Evolutionary conservation across 495 filamentous ascomycete genomes (phyloP).

Genomic region (Copromyces sp.): DNA sequence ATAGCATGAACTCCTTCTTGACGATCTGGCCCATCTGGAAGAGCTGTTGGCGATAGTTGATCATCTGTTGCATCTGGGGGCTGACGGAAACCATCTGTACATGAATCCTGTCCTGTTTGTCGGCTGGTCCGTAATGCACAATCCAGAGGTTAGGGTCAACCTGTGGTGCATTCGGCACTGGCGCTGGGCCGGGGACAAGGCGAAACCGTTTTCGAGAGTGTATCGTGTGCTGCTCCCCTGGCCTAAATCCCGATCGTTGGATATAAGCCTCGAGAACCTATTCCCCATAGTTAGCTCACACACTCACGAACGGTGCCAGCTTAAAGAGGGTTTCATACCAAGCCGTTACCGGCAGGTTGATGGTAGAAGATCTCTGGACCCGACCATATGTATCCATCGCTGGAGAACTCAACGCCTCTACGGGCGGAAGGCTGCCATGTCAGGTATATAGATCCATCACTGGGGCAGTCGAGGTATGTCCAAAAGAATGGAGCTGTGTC

Average conservation of each 20-base stretch:
- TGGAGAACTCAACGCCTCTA: constrained; percentile 61
- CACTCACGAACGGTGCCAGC: neutral
- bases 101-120: constrained; percentile 60
- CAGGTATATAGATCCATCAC: constrained; percentile 69
- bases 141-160: constrained; percentile 83
- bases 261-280: constrained; percentile 70
- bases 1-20: constrained; percentile 89
- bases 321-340: constrained; percentile 44
- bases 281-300: constrained; percentile 8
- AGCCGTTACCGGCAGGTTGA: constrained; percentile 58
- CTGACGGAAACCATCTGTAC: constrained; percentile 48
- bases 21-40: constrained; percentile 70
- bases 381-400: constrained; percentile 86
- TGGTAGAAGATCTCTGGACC: constrained; percentile 62
- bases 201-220: constrained; percentile 79
- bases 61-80: constrained; percentile 47
- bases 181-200: constrained; percentile 52
- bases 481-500: constrained; percentile 73
- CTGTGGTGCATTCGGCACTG: constrained; percentile 47
- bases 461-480: constrained; percentile 77
- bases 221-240: constrained; percentile 55
- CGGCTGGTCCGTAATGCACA: constrained; percentile 76
- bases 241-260: constrained; percentile 67
- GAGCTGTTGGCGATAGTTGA: constrained; percentile 56
- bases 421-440: constrained; percentile 72